These are phyloP conservation scores for Leucosporidium creatinivorum DNA, from an alignment of 768 basidiomycete species.

Conservation along the genomic window DNA sequence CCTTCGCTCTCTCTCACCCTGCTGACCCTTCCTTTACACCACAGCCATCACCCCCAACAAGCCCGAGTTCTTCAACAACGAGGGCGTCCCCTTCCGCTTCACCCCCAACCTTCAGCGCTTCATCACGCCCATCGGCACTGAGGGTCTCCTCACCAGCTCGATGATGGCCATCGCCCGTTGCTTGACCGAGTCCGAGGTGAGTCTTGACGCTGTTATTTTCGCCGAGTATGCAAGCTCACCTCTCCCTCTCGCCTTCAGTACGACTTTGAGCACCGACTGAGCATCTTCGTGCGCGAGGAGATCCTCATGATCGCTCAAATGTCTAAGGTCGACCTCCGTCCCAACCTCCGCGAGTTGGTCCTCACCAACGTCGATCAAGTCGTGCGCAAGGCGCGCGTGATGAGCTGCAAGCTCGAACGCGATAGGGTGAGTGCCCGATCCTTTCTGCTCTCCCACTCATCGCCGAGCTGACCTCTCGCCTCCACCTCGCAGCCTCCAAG, in stretches of 20 bases:
- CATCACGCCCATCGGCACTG: slow-evolving; percentile 76
- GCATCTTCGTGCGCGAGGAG: slow-evolving; percentile 88
- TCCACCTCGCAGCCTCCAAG: slow-evolving; percentile 39
- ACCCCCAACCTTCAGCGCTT: slow-evolving; percentile 95
- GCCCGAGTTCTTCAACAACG: slow-evolving; percentile 64
- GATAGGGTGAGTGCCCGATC: slow-evolving; percentile 68
- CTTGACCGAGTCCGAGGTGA: slow-evolving; percentile 83
- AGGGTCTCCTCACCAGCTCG: slow-evolving; percentile 77
- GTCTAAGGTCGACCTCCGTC: slow-evolving; percentile 49
- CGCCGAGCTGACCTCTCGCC: slow-evolving; percentile 22
- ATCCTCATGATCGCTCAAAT: slow-evolving; percentile 65
- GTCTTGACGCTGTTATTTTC: slow-evolving; percentile 13
- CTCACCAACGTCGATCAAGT: slow-evolving; percentile 60
- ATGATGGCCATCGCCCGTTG: slow-evolving; percentile 86
- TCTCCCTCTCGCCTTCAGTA: slow-evolving; percentile 49
- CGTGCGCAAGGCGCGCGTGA: slow-evolving; percentile 68
- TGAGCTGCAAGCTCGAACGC: slow-evolving; percentile 80
- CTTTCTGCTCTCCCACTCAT: slow-evolving; percentile 16
- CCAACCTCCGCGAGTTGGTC: slow-evolving; percentile 44
- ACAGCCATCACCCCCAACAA: slow-evolving; percentile 44
- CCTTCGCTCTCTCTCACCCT: background rate
- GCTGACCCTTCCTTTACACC: too few relatives aligned
- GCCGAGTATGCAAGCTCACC: background rate
- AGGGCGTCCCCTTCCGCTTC: slow-evolving; percentile 91
- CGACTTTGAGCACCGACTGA: slow-evolving; percentile 84